phyloP scores from a whole-genome alignment of 1,139 yeast genomes.

The Diutina rugosa region DNA sequence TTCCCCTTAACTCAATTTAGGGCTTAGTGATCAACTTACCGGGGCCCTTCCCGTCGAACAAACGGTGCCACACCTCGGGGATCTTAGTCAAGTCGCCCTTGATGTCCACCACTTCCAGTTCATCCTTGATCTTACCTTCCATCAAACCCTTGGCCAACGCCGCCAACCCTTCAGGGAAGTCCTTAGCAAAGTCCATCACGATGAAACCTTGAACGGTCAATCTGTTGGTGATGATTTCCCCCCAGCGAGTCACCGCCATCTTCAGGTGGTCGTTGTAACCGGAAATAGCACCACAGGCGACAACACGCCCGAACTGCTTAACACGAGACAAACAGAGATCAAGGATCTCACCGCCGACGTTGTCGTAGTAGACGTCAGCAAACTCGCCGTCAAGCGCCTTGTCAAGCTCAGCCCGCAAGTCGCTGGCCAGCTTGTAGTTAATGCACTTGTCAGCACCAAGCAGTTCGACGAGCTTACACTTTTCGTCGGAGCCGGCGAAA shows the following conservation, averaged over 20 bases:
- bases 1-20: not conserved
- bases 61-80: not conserved
- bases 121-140: slow-evolving; percentile 24
- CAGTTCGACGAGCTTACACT: slow-evolving; percentile 39
- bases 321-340: slow-evolving; percentile 30
- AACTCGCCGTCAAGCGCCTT: slow-evolving; percentile 25
- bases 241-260: slow-evolving; percentile 23
- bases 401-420: slow-evolving; percentile 28
- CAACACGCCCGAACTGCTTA: slow-evolving; percentile 29
- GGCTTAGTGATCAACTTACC: not conserved
- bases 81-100: not conserved
- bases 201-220: slow-evolving; percentile 37
- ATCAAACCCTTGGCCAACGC: slow-evolving; percentile 20
- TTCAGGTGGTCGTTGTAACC: slow-evolving; percentile 36
- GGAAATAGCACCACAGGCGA: slow-evolving; percentile 54
- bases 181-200: slow-evolving; percentile 20
- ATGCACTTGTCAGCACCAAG: slow-evolving; percentile 43
- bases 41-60: not conserved
- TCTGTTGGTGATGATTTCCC: slow-evolving; percentile 31
- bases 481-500: slow-evolving; percentile 49
- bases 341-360: slow-evolving; percentile 53
- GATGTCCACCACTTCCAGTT: not conserved
- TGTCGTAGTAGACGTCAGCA: slow-evolving; percentile 40
- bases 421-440: slow-evolving; percentile 37
- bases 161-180: slow-evolving; percentile 21